Base-by-base conservation (phyloP, 257 asterid genomes). In the Ilex asprella region DNA sequence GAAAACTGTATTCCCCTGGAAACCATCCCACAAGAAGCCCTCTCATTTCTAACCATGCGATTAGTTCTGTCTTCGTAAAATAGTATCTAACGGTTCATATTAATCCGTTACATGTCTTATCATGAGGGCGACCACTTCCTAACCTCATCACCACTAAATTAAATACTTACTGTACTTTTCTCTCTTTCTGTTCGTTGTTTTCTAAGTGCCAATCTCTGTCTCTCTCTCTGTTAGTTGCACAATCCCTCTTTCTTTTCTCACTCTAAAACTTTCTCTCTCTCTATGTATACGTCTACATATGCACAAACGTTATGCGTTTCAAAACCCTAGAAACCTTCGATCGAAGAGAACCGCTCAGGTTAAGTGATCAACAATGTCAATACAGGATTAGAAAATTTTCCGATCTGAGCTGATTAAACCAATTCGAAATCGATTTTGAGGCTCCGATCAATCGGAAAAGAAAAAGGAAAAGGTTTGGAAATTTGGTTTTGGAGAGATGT, bases 151-250 rank as follows among this genome's bases (percentile, higher is more conserved):
- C 27, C 27, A 21, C 27, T 21, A 15, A 53, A 53, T 53, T 53
- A 53, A 53, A 53, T 53, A 16, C 57, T 15, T 16, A 53, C 27
- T 53, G 30, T 53, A 16, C 57, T 53, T 53, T 21, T 53, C 10
- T 53, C 16, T 53, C 57, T 6, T 2, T 53, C 5, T 53, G 57
- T n/a, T n/a, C 57, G 57, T 53, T 53, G 57, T 53, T 53, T n/a
- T 53, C 30, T 15, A 53, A 50, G 55, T 50, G 1, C 55, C 6
- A 12, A 50, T 7, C 41, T 35, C 41, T 21, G 2, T 35, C 41
- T 35, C 41, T 35, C 41, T 35, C 41, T 49, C 10, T 49, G 0
- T 53, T 5, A 14, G 57, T 3, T 53, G 11, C 11, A 3, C 57
- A 53, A 16, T 53, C 30, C 2, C 57, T 53, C 57, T 10, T 14